Evolutionary conservation across 768 basidiomycete genomes (phyloP), one percentile per base, ranked within the genome.

Genomic region (Serendipita indica): DNA sequence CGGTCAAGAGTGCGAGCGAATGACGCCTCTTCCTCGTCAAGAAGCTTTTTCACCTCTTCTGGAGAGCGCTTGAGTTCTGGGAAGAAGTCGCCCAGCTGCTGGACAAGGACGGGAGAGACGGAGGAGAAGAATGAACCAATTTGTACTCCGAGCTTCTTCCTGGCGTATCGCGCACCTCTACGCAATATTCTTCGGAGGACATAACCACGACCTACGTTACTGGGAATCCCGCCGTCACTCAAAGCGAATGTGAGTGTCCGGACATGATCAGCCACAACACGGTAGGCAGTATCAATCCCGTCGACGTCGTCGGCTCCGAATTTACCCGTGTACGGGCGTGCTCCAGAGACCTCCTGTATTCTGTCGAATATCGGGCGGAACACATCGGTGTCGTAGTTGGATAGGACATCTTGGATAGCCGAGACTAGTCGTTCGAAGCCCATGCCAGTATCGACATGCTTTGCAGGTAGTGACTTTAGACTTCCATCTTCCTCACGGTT

Each of bases 371-470:
- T 84, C 3, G 93, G 93, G 1, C 74, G 69, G 71, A 99, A 99
- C 60, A 96, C 78, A 66, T 99, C 96, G 54, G 96, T 98, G 69
- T 99, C 96, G 72, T 99, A 99, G 72, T 98, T 99, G 46, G 94
- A 98, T 22, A 79, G 75, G 67, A 81, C 86, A 71, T 90, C 82
- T 69, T 99, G 96, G 5, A 98, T 75, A 37, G 86, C 83, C 14
- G 93, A 96, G 27, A 99, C 96, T 28, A 99, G 76, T 57, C 96
- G 89, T 70, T 99, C 96, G 70, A 96, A 99, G 39, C 96, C 96
- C 93, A 99, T 92, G 56, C 96, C 96, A 3, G 96, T 99, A 68
- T 99, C 96, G 62, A 99, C 88, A 65, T 99, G 96, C 71, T 92
- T 91, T 32, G 84, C 80, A 25, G 96, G 96, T 13, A 99, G 78